Base-by-base conservation (phyloP, 345 rosid genomes). In the Gynandropsis gynandra region DNA sequence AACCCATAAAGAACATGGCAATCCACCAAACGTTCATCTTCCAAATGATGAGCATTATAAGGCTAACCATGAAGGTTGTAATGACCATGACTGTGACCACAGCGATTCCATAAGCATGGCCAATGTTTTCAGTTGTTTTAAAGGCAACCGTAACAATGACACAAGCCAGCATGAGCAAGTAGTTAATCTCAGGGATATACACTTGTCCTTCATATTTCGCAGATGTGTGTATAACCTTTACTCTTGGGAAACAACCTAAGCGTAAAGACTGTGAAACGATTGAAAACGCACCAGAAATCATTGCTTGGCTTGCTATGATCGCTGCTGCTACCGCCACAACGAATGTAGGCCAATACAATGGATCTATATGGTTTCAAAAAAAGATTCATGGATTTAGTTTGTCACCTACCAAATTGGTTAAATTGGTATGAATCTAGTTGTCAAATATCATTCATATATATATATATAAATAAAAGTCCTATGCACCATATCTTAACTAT, bases 301-400 rank as follows among this genome's bases (percentile, higher is more conserved):
- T 75, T 42, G 97, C 88, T 56, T 88, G 97, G 66, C 95, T 85
- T 0, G 97, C 97, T 1, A 85, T 77, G n/a, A 88, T 68, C 0
- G 97, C 58, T 8, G 97, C 95, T 1, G 74, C 78, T 0, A 80
- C 85, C 0, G 97, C 95, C 21, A 76, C 68, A 54, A 79, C 92
- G 46, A 87, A 84, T 15, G 50, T 71, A n/a, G 95, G 92, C 95
- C 97, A 88, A 45, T 88, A 82, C 31, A 88, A 6, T 0, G 78
- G 66, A 58, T 58, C 93, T 85, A 76, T 62, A 38, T 9, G 29
- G 45, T 33, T 41, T 7, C 43, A 49, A 16, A 33, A 11, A 54
- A 13, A 42, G 7, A 43, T 16, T 27, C 6, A 10, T 11, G 11
- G 0, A 17, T 24, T 24, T 24, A 2, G 29, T 24, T 5, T n/a